Percentiles rank a stretch among this genome's conserved stretches.
phyloP scores from a whole-genome alignment of 192 early-diverging fungal genomes.

The Entomortierella chlamydospora region DNA sequence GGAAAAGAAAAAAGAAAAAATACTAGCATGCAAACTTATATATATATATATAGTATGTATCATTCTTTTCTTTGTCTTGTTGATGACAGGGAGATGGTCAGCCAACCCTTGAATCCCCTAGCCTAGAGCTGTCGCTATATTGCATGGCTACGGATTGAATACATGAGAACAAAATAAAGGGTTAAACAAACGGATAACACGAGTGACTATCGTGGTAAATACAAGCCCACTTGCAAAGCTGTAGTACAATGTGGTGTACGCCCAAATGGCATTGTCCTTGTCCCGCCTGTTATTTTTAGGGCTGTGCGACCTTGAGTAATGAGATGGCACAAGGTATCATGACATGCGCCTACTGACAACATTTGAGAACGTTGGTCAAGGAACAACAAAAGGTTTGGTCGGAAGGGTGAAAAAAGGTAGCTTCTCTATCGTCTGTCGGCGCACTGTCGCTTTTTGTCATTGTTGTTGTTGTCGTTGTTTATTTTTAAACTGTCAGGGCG shows the following conservation, averaged over 20 bases:
- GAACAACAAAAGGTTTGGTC: background rate
- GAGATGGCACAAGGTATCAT: background rate
- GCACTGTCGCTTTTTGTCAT: no score
- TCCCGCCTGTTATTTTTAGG: slow-evolving; percentile 28
- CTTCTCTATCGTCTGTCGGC: background rate
- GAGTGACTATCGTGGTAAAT: no score
- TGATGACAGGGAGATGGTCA: no score
- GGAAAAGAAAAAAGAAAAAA: slow-evolving; percentile 7
- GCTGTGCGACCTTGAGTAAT: background rate
- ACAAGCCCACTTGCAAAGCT: no score
- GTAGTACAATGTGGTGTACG: no score
- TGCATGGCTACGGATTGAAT: background rate
- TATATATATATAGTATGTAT: no score
- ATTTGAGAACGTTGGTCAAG: background rate
- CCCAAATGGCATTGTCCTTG: background rate
- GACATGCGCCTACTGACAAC: no score
- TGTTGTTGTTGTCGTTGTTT: background rate
- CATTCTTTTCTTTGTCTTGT: slow-evolving; percentile 1
- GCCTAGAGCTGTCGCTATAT: no score
- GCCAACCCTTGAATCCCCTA: background rate
- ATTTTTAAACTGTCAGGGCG: background rate
- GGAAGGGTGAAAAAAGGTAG: background rate
- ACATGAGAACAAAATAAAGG: no score
- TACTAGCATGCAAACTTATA: background rate
- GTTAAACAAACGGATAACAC: no score